Percentiles rank a stretch among this genome's conserved stretches.
These are phyloP conservation scores for Pythium aquatile DNA, from an alignment of 352 stramenopile genomes.

Conservation along the genomic window DNA sequence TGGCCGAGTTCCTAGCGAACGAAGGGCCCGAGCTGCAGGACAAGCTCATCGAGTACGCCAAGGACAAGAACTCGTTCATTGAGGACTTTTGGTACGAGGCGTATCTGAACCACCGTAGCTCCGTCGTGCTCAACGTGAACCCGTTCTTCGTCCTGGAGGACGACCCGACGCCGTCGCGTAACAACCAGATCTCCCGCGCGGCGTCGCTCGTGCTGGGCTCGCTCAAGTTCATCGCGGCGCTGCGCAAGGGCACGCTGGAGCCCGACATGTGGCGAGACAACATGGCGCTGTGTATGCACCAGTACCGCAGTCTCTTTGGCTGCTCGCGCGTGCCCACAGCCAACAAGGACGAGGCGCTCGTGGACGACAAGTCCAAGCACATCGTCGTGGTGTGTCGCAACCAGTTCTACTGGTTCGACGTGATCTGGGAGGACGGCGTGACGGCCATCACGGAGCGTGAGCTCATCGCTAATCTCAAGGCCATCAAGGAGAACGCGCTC, in stretches of 20 bases:
- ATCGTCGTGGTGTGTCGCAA: slow-evolving; percentile 92
- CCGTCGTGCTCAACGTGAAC: slow-evolving; percentile 96
- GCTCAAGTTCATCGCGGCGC: slow-evolving; percentile 90
- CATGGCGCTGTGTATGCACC: slow-evolving; percentile 94
- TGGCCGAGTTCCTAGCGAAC: slow-evolving; percentile 56
- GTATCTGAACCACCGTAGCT: slow-evolving; percentile 92
- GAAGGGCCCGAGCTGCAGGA: slow-evolving; percentile 76
- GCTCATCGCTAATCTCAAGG: slow-evolving; percentile 89
- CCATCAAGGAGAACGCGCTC: slow-evolving; percentile 86
- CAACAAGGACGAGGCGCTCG: slow-evolving; percentile 71
- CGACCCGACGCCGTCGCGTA: slow-evolving; percentile 82
- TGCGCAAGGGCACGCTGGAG: slow-evolving; percentile 89
- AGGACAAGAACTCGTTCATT: slow-evolving; percentile 80
- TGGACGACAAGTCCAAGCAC: slow-evolving; percentile 86
- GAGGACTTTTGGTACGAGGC: slow-evolving; percentile 96
- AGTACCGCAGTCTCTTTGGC: slow-evolving; percentile 93
- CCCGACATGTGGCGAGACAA: slow-evolving; percentile 90
- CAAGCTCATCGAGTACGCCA: slow-evolving; percentile 68
- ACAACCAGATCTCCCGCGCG: slow-evolving; percentile 89
- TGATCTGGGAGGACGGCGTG: slow-evolving; percentile 82
- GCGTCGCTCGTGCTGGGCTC: slow-evolving; percentile 89
- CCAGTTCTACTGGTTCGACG: slow-evolving; percentile 96
- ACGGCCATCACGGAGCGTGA: slow-evolving; percentile 90
- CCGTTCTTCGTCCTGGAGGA: slow-evolving; percentile 95
- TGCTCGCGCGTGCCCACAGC: slow-evolving; percentile 81